Evolutionary conservation across 2,329 filamentous ascomycete genomes (phyloP).

Genomic region (Talaromyces atroroseus): DNA sequence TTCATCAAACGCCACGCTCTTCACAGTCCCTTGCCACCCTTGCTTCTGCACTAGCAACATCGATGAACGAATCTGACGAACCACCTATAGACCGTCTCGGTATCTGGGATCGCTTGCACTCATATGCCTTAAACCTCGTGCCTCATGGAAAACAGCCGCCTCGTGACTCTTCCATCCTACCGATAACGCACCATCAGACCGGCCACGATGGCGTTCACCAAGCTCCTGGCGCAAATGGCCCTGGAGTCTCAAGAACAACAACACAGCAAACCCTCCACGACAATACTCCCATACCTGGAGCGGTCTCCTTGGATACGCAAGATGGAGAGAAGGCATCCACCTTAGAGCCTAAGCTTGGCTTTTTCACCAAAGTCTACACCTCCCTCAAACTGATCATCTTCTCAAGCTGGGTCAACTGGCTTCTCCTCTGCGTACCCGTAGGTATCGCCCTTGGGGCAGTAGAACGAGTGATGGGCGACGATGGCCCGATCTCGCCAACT

Average conservation of each 20-base stretch:
- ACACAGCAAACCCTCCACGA: conserved; percentile 3
- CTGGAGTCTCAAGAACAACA: neutral
- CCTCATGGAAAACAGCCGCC: conserved; percentile 27
- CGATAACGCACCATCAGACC: conserved; percentile 9
- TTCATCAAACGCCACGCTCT: neutral
- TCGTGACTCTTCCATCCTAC: conserved; percentile 18
- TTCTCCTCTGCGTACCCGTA: conserved; percentile 27
- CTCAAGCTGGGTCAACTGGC: conserved; percentile 41
- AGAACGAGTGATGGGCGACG: conserved; percentile 16
- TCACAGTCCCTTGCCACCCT: neutral
- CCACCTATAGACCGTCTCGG: conserved; percentile 48
- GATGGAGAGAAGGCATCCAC: conserved; percentile 49
- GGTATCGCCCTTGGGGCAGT: conserved; percentile 26
- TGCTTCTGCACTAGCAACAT: conserved; percentile 18
- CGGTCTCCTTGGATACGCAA: conserved; percentile 43
- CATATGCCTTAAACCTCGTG: conserved; percentile 35
- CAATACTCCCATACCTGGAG: conserved; percentile 27
- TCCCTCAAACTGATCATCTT: conserved; percentile 56
- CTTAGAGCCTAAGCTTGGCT: conserved; percentile 43
- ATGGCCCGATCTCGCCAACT: conserved; percentile 45
- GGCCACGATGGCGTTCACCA: neutral
- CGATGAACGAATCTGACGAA: conserved; percentile 54
- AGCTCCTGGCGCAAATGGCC: neutral
- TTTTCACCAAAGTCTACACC: conserved; percentile 48
- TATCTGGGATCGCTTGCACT: conserved; percentile 41